phyloP scores from a whole-genome alignment of 2,329 filamentous ascomycete species.

The Penicillium sp. region DNA sequence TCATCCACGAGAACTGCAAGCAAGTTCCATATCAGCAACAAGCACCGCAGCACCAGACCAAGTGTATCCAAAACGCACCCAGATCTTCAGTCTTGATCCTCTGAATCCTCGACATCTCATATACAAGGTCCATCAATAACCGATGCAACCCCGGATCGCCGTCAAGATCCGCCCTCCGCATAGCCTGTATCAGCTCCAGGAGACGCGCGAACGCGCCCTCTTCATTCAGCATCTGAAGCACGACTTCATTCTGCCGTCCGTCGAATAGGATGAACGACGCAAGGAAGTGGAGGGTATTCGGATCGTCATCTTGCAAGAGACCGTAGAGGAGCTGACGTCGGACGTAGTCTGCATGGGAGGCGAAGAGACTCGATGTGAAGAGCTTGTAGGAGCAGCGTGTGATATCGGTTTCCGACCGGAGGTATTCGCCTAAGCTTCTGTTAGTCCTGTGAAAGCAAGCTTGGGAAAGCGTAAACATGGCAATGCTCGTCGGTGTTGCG shows the following conservation, averaged over 20 bases:
- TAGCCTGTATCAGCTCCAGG: slow-evolving; percentile 71
- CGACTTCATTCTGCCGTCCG: slow-evolving; percentile 70
- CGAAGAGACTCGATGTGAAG: slow-evolving; percentile 70
- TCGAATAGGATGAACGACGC: slow-evolving; percentile 82
- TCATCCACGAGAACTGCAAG: slow-evolving; percentile 60
- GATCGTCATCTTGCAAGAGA: slow-evolving; percentile 79
- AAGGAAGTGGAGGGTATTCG: slow-evolving; percentile 73
- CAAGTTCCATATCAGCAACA: slow-evolving; percentile 7
- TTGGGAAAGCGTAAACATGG: neutral
- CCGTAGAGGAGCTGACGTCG: slow-evolving; percentile 90
- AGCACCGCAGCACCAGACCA: neutral
- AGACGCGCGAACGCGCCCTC: slow-evolving; percentile 81
- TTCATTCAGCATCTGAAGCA: slow-evolving; percentile 81
- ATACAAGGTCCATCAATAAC: slow-evolving; percentile 79
- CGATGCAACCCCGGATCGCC: slow-evolving; percentile 64
- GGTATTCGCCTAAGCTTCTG: slow-evolving; percentile 57
- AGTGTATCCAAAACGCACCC: slow-evolving; percentile 49
- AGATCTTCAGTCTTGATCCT: slow-evolving; percentile 73
- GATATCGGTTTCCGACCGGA: slow-evolving; percentile 73
- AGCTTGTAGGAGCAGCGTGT: slow-evolving; percentile 75
- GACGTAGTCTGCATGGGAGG: slow-evolving; percentile 74
- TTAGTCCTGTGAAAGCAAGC: slow-evolving; percentile 5
- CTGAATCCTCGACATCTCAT: slow-evolving; percentile 95
- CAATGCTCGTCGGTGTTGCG: neutral
- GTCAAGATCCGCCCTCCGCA: slow-evolving; percentile 51